A percentile compares a stretch with the other conserved stretches of the same genome.
Evolutionary conservation across 176 grass and related monocot species (phyloP).

Genomic region (Stipa capillata): DNA sequence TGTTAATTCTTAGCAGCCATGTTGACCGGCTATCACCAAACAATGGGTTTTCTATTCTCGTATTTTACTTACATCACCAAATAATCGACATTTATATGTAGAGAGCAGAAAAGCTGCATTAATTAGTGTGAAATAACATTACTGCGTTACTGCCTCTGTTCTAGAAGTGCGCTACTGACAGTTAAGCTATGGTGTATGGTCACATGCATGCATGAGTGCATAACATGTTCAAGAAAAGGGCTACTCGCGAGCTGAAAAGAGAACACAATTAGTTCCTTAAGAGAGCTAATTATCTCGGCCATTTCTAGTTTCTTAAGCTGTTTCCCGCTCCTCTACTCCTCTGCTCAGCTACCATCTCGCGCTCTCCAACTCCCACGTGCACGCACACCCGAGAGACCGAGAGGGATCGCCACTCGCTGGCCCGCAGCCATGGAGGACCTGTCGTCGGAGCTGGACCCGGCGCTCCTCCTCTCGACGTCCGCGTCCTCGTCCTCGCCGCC

Average conservation of each 20-base stretch:
- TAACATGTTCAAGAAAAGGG: slow-evolving; percentile 10
- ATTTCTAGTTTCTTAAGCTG: neutral
- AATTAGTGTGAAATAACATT: neutral
- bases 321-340: neutral
- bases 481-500: slow-evolving; percentile 57
- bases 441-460: slow-evolving; percentile 58
- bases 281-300: neutral
- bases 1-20: neutral
- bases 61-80: neutral
- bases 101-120: neutral
- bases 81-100: neutral
- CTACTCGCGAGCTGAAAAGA: neutral
- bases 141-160: neutral
- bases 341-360: neutral
- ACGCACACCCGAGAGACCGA: neutral
- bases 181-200: neutral
- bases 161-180: neutral
- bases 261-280: neutral
- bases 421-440: slow-evolving; percentile 53
- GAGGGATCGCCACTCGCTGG: neutral
- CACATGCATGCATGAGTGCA: neutral
- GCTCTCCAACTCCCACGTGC: neutral
- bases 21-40: neutral
- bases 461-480: slow-evolving; percentile 49
- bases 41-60: neutral